Evolutionary conservation across 176 grass and related monocot genomes (phyloP).

Genomic region (Musa acuminata): DNA sequence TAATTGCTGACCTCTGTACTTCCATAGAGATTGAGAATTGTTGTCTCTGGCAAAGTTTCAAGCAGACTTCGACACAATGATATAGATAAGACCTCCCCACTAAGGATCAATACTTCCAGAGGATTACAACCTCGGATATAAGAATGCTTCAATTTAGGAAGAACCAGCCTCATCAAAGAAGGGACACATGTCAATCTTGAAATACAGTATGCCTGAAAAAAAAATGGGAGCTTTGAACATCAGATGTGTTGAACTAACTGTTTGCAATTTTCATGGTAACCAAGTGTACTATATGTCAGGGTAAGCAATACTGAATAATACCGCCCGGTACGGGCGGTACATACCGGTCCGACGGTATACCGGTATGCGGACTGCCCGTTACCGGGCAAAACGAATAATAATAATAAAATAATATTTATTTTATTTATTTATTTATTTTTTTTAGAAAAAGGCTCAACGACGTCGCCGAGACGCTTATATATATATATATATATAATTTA

Average conservation of each 20-base stretch:
- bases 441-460: too few relatives aligned
- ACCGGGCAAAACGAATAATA: too few relatives aligned
- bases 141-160: constrained; percentile 34
- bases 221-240: constrained; percentile 6
- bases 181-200: constrained; percentile 79
- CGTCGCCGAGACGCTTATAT: too few relatives aligned
- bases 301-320: too few relatives aligned
- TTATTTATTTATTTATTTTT: too few relatives aligned
- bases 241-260: background rate
- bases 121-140: constrained; percentile 32
- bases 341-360: too few relatives aligned
- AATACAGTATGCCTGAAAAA: constrained; percentile 45
- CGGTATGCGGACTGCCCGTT: too few relatives aligned
- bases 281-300: background rate
- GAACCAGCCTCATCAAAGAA: constrained; percentile 56
- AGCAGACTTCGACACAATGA: constrained; percentile 51
- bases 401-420: too few relatives aligned
- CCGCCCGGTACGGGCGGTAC: too few relatives aligned
- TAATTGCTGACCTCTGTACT: constrained; percentile 67
- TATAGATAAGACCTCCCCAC: constrained; percentile 58
- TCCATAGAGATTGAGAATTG: constrained; percentile 77
- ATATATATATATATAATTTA: too few relatives aligned
- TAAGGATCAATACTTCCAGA: constrained; percentile 72
- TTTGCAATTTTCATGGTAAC: background rate
- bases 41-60: constrained; percentile 47